Evolutionary conservation across 805 yeast genomes (phyloP).

Genomic region (Nakazawaea wyomingensis): DNA sequence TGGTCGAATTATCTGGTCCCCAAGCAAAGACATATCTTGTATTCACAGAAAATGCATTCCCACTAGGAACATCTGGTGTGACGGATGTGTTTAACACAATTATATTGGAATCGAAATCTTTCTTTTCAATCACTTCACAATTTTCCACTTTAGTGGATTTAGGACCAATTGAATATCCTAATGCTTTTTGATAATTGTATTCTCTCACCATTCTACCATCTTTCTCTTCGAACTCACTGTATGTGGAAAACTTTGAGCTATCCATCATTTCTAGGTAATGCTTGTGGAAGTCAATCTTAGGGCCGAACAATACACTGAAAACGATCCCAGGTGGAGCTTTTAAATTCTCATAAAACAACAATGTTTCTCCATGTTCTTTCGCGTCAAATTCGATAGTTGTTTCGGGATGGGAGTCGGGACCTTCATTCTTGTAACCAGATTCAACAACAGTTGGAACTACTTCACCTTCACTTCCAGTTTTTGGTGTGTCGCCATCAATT

Average conservation of each 20-base stretch:
- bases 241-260: conserved; percentile 40
- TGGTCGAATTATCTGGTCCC: conserved; percentile 60
- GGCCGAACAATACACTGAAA: conserved; percentile 66
- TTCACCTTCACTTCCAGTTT: conserved; percentile 13
- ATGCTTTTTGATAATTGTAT: conserved; percentile 67
- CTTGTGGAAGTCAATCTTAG: conserved; percentile 36
- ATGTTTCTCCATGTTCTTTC: conserved; percentile 40
- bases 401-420: conserved; percentile 60
- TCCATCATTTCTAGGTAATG: conserved; percentile 37
- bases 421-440: conserved; percentile 41
- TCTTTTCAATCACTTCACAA: conserved; percentile 51
- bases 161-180: conserved; percentile 85
- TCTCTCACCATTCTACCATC: conserved; percentile 37
- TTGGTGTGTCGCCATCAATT: conserved; percentile 20
- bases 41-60: conserved; percentile 69
- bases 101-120: conserved; percentile 50
- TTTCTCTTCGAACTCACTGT: conserved; percentile 29
- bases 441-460: background rate
- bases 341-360: conserved; percentile 45
- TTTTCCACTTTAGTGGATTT: conserved; percentile 72
- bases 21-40: conserved; percentile 73
- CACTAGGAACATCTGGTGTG: conserved; percentile 96
- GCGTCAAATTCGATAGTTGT: conserved; percentile 46
- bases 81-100: conserved; percentile 56
- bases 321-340: conserved; percentile 76